Percentiles rank a stretch among this genome's conserved stretches.
Evolutionary conservation across 192 early-diverging fungal genomes (phyloP).

Genomic region (Backusella australiensis): DNA sequence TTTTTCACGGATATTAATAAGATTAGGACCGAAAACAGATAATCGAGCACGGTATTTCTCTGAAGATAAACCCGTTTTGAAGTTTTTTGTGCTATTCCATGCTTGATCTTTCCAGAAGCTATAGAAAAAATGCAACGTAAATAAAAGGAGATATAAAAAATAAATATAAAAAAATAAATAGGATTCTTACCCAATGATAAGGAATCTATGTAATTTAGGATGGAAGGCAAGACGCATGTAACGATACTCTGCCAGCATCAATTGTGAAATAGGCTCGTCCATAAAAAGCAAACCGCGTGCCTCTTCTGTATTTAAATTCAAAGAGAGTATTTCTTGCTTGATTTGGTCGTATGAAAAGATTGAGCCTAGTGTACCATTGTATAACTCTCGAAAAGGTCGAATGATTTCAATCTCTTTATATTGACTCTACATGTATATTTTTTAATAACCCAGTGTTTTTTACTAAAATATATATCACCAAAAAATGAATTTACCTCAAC

Average conservation of each 20-base stretch:
- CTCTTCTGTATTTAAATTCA: conserved; percentile 10
- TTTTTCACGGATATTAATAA: conserved; percentile 72
- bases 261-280: conserved; percentile 36
- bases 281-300: conserved; percentile 15
- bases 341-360: conserved; percentile 59
- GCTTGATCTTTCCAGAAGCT: conserved; percentile 52
- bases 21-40: conserved; percentile 71
- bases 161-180: neutral
- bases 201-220: conserved; percentile 43
- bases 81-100: conserved; percentile 41
- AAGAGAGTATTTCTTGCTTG: conserved; percentile 30
- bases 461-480: neutral
- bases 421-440: conserved; percentile 47
- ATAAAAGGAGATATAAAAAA: neutral
- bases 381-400: conserved; percentile 52
- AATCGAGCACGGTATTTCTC: conserved; percentile 55
- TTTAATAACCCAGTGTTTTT: neutral
- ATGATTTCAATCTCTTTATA: conserved; percentile 59
- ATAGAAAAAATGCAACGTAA: neutral
- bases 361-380: conserved; percentile 66
- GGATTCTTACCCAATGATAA: conserved; percentile 33
- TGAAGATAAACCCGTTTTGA: conserved; percentile 50
- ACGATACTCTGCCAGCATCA: conserved; percentile 52
- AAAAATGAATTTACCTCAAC: conserved; percentile 43
- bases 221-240: conserved; percentile 55